Evolutionary conservation across 129 eudicot genomes (phyloP).

Genomic region (Deinandra increscens): DNA sequence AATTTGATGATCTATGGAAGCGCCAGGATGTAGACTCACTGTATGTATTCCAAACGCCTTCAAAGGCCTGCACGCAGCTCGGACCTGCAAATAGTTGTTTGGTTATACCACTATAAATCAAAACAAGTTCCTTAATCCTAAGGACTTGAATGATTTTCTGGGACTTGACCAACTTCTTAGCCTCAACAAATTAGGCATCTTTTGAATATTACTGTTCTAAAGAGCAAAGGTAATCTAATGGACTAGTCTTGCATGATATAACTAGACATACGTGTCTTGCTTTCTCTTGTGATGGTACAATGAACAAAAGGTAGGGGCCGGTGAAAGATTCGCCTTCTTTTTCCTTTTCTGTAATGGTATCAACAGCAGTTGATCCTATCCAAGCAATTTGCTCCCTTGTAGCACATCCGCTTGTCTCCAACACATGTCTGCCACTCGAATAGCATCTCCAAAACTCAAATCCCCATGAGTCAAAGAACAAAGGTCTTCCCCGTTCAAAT

Average conservation of each 20-base stretch:
- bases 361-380: conserved; percentile 77
- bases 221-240: neutral
- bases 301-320: conserved; percentile 65
- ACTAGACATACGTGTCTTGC: conserved; percentile 58
- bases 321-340: conserved; percentile 61
- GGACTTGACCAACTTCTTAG: neutral
- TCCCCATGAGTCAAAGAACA: conserved; percentile 75
- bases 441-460: conserved; percentile 78
- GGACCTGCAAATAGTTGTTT: conserved; percentile 53
- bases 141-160: neutral
- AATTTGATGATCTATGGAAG: conserved; percentile 81
- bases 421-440: conserved; percentile 57
- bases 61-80: conserved; percentile 74
- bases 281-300: conserved; percentile 81
- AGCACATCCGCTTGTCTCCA: conserved; percentile 59
- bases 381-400: conserved; percentile 79
- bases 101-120: conserved; percentile 13
- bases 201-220: neutral
- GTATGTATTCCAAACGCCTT: conserved; percentile 79
- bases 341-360: conserved; percentile 74
- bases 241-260: conserved; percentile 1
- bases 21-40: conserved; percentile 84
- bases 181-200: neutral
- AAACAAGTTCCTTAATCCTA: neutral
- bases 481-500: conserved; percentile 45